phyloP scores from a whole-genome alignment of 352 stramenopile species.

The Globisporangium abappressorium region DNA sequence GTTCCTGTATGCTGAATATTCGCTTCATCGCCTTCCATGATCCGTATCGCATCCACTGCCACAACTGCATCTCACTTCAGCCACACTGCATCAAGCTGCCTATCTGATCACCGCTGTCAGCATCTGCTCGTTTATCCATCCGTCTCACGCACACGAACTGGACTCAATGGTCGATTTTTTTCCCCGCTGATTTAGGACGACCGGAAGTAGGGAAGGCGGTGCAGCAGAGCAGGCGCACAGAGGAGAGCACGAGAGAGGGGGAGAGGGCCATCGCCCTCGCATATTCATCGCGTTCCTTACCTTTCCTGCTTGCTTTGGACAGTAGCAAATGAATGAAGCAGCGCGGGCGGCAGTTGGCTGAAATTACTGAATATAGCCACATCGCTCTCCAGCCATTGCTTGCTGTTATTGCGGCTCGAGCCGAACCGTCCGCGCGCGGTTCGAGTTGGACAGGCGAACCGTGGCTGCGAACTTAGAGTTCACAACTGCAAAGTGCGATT shows the following conservation, averaged over 20 bases:
- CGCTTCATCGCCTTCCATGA: not conserved
- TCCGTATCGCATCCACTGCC: not conserved
- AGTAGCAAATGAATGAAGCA: constrained; percentile 71
- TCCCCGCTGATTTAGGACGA: not conserved
- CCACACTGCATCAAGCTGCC: not conserved
- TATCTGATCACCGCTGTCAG: not conserved
- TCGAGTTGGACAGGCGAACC: not conserved
- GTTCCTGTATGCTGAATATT: not conserved
- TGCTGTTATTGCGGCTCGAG: constrained; percentile 18
- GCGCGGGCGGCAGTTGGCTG: constrained; percentile 17
- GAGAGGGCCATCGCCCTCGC: constrained; percentile 2
- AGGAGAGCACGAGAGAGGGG: not conserved
- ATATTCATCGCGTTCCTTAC: constrained; percentile 40
- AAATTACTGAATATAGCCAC: constrained; percentile 40
- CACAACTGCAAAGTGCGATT: not conserved
- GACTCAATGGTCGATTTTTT: not conserved
- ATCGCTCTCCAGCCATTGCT: constrained; percentile 60
- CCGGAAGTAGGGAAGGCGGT: not conserved
- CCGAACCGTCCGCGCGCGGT: constrained; percentile 9
- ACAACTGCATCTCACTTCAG: not conserved
- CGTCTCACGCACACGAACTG: not conserved
- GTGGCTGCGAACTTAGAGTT: not conserved
- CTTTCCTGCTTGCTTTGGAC: constrained; percentile 86
- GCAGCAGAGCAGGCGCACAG: not conserved
- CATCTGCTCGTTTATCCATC: not conserved